These are phyloP conservation scores for Rosa lucieae DNA, from an alignment of 306 rosid genomes.

Conservation along the genomic window DNA sequence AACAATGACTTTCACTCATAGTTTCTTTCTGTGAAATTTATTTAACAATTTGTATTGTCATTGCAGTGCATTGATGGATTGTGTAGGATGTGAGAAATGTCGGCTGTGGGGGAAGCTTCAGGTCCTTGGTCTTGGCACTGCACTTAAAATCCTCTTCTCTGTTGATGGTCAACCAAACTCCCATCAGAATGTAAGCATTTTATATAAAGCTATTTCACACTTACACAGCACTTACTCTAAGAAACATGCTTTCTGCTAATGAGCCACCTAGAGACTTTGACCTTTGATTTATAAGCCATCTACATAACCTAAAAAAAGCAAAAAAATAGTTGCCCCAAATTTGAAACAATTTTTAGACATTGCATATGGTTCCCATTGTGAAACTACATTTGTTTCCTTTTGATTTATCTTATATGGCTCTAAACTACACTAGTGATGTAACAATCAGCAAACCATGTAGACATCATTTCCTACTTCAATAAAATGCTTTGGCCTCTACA, in stretches of 20 bases:
- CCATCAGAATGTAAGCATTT: conserved; percentile 59
- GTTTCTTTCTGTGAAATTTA: neutral
- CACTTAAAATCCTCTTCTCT: conserved; percentile 86
- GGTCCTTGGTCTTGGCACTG: conserved; percentile 98
- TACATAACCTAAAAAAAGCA: neutral
- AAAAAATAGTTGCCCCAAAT: neutral
- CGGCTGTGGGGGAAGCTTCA: conserved; percentile 99
- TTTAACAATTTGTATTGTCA: conserved; percentile 9
- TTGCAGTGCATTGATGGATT: conserved; percentile 92
- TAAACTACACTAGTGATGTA: neutral
- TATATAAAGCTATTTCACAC: neutral
- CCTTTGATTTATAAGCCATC: neutral
- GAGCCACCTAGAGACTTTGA: neutral
- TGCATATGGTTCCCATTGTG: neutral
- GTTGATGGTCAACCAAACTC: conserved; percentile 54
- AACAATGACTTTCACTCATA: neutral
- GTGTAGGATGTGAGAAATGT: conserved; percentile 99
- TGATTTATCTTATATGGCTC: neutral
- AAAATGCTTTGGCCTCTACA: neutral
- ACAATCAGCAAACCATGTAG: neutral
- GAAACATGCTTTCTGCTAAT: neutral
- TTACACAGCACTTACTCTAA: neutral
- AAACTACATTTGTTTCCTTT: neutral
- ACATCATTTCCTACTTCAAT: neutral
- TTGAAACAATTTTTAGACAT: neutral